Percentiles rank a stretch among this genome's conserved stretches.
Evolutionary conservation across 495 filamentous ascomycete genomes (phyloP).

Genomic region (Podospora pseudoanserina): DNA sequence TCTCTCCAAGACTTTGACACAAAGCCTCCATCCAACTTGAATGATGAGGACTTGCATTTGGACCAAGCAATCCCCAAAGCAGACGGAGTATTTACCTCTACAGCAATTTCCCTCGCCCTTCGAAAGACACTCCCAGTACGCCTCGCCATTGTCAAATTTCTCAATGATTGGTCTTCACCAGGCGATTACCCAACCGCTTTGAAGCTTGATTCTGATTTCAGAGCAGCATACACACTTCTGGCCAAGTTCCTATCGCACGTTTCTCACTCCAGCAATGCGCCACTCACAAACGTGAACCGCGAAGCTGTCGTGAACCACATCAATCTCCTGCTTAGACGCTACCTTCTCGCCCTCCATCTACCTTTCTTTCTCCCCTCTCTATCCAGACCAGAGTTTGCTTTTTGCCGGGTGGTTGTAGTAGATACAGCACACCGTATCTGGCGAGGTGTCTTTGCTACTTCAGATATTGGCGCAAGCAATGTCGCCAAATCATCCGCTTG

Average conservation of each 20-base stretch:
- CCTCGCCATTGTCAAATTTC: conserved; percentile 42
- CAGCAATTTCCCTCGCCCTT: conserved; percentile 44
- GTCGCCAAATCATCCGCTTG: conserved; percentile 35
- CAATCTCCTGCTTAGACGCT: conserved; percentile 46
- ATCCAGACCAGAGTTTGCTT: conserved; percentile 45
- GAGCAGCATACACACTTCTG: conserved; percentile 27
- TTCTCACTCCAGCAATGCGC: conserved; percentile 29
- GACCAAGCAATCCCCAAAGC: conserved; percentile 18
- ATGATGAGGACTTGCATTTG: conserved; percentile 39
- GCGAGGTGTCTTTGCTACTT: conserved; percentile 36
- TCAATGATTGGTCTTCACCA: conserved; percentile 42
- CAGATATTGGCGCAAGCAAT: background rate
- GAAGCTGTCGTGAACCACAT: conserved; percentile 37
- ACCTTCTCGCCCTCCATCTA: conserved; percentile 47
- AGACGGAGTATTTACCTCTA: conserved; percentile 42
- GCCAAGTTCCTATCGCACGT: conserved; percentile 32
- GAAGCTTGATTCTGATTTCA: conserved; percentile 35
- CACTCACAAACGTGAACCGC: conserved; percentile 23
- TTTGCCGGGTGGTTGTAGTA: conserved; percentile 45
- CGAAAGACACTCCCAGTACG: conserved; percentile 45
- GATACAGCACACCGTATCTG: conserved; percentile 52
- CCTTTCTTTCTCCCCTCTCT: conserved; percentile 41
- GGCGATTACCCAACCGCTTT: conserved; percentile 33
- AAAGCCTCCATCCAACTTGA: conserved; percentile 45
- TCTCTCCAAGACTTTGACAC: conserved; percentile 46